These are phyloP conservation scores for Colletotrichum sp. DNA, from an alignment of 2,329 filamentous ascomycete genomes.

Conservation along the genomic window DNA sequence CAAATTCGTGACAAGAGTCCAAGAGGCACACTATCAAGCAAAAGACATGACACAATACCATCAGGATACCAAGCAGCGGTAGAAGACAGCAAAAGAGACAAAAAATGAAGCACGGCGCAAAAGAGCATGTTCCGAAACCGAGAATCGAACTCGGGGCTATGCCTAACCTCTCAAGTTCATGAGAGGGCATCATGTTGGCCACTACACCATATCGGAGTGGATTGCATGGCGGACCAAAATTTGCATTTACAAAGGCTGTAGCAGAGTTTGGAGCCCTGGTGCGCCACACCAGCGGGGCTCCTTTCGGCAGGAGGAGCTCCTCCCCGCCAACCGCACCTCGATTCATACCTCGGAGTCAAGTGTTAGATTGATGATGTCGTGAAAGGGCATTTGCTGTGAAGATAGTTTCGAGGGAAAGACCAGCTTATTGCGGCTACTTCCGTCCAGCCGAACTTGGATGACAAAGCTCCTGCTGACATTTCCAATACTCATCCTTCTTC, in stretches of 20 bases:
- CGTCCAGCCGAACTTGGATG: not conserved
- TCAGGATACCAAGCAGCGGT: not conserved
- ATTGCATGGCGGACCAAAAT: not conserved
- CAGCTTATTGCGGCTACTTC: not conserved
- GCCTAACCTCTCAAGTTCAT: not conserved
- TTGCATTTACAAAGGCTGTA: not conserved
- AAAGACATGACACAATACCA: not conserved
- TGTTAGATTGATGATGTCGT: not conserved
- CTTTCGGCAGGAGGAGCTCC: not conserved
- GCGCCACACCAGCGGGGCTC: not conserved
- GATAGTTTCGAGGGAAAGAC: not conserved
- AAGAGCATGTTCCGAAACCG: conserved; percentile 9
- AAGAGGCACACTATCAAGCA: not conserved
- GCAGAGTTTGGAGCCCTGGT: not conserved
- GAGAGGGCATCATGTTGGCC: conserved; percentile 20
- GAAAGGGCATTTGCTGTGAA: not conserved
- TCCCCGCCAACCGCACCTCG: not conserved
- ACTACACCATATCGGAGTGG: conserved; percentile 17
- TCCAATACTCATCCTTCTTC: not conserved
- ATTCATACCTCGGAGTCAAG: not conserved
- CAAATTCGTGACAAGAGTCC: not conserved
- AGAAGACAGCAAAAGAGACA: not conserved
- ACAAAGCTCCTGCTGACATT: not conserved
- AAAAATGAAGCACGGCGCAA: not conserved
- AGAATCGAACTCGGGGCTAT: conserved; percentile 21